Conservation (phyloP, 73 alveolate genomes). For the Paramecium tetraurelia region DNA sequence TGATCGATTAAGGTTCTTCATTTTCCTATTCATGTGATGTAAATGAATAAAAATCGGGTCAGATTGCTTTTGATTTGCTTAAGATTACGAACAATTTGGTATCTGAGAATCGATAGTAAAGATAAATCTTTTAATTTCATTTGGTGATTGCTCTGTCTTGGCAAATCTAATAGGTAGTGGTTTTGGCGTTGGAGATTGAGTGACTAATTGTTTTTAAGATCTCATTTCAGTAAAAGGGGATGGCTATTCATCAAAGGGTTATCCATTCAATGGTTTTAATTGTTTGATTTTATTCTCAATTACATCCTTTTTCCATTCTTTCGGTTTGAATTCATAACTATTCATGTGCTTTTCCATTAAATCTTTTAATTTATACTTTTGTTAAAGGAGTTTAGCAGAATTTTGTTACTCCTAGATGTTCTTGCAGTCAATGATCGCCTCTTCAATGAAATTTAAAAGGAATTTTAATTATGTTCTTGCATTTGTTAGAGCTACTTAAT, state of each 20-base stretch:
- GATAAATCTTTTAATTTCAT: neutral
- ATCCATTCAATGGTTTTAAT: neutral
- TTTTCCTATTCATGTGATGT: neutral
- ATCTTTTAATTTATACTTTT: conserved; percentile 1
- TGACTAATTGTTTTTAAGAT: neutral
- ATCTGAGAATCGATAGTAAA: neutral
- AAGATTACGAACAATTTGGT: neutral
- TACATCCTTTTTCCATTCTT: conserved; percentile 46
- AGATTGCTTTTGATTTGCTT: neutral
- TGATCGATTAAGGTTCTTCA: neutral
- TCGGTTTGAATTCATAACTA: neutral
- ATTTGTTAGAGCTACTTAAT: neutral
- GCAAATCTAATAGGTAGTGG: neutral
- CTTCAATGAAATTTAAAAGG: neutral
- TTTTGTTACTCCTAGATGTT: neutral
- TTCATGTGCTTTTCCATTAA: neutral
- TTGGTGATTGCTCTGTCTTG: neutral
- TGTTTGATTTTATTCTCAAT: neutral
- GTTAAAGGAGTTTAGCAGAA: neutral
- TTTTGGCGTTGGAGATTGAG: neutral
- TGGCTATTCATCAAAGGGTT: neutral
- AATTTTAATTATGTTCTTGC: neutral
- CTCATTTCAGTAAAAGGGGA: neutral
- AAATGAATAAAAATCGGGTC: neutral
- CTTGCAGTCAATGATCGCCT: neutral